Evolutionary conservation across 176 grass and related monocot genomes (phyloP).

Genomic region (Rhipidocladum racemiflorum): DNA sequence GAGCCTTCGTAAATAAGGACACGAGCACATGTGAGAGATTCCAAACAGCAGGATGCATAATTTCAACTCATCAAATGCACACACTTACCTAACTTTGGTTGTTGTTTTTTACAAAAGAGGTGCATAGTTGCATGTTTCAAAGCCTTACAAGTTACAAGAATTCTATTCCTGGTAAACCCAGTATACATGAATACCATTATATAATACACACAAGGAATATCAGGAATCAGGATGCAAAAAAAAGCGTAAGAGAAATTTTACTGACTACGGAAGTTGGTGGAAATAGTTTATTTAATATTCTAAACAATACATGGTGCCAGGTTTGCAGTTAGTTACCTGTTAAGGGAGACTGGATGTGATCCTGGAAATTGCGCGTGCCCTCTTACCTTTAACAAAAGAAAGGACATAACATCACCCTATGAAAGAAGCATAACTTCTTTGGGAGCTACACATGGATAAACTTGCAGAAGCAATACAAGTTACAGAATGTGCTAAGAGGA

Average conservation of each 20-base stretch:
- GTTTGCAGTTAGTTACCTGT: constrained; percentile 56
- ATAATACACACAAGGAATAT: not conserved
- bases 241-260: not conserved
- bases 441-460: not conserved
- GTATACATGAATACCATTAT: not conserved
- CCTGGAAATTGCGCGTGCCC: constrained; percentile 87
- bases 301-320: not conserved
- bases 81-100: not conserved
- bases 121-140: not conserved
- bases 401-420: not conserved
- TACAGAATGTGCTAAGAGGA: not conserved
- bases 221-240: not conserved
- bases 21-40: not conserved
- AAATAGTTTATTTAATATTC: not conserved
- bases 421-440: constrained; percentile 4
- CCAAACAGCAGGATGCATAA: not conserved
- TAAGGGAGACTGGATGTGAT: constrained; percentile 98
- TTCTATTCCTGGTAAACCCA: not conserved
- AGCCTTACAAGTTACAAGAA: not conserved
- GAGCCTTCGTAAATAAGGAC: not conserved
- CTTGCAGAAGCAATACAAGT: constrained; percentile 4
- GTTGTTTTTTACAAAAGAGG: not conserved
- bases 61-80: constrained; percentile 10
- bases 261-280: not conserved
- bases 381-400: constrained; percentile 56